Evolutionary conservation across 148 eudicot species (phyloP).

Genomic region (Nepenthes mirabilis): DNA sequence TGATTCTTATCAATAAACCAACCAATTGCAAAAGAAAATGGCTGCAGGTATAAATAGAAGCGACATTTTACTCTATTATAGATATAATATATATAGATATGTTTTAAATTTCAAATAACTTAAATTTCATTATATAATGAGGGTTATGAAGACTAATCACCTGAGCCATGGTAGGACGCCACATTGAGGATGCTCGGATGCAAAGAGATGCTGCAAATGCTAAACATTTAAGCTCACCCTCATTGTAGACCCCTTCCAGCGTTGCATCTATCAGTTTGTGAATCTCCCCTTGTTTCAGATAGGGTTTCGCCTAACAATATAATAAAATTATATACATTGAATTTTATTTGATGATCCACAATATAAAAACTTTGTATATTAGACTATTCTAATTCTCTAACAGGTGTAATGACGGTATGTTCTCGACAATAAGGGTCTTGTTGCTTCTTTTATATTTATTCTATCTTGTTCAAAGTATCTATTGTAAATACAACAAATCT

Average conservation of each 20-base stretch:
- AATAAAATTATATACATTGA: neutral
- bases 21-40: too few species aligned
- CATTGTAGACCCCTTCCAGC: constrained; percentile 46
- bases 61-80: neutral
- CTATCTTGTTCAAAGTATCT: too few species aligned
- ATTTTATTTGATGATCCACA: neutral
- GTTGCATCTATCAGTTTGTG: constrained; percentile 58
- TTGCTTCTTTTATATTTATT: too few species aligned
- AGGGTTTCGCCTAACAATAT: constrained; percentile 66
- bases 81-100: too few species aligned
- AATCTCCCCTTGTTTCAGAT: constrained; percentile 42
- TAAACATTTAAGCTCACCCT: constrained; percentile 26
- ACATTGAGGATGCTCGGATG: constrained; percentile 60
- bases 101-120: neutral
- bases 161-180: constrained; percentile 92
- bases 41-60: too few species aligned
- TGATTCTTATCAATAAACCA: too few species aligned
- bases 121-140: neutral
- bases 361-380: neutral
- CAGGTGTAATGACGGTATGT: neutral
- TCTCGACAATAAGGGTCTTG: too few species aligned
- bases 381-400: neutral
- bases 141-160: constrained; percentile 13
- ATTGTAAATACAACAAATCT: too few species aligned
- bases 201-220: constrained; percentile 77